Conservation (phyloP, 345 rosid genomes). For the Arabidopsis arenosa region DNA sequence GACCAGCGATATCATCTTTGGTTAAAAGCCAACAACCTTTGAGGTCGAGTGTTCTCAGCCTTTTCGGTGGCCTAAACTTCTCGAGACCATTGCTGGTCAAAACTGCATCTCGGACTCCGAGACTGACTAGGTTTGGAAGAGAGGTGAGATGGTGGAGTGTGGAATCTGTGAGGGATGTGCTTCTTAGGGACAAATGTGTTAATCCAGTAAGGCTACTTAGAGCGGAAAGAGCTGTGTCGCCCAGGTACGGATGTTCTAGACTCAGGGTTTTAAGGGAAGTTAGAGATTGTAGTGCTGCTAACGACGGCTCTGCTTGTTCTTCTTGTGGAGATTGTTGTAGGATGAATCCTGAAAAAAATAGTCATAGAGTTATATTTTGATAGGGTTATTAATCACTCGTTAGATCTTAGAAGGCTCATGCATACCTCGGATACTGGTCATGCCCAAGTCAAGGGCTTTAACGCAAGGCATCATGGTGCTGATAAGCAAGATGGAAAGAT, state of each 20-base stretch:
- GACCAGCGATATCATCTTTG: slow-evolving; percentile 51
- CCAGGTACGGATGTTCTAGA: slow-evolving; percentile 69
- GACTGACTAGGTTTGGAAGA: slow-evolving; percentile 61
- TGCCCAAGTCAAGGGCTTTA: slow-evolving; percentile 73
- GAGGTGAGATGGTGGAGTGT: slow-evolving; percentile 62
- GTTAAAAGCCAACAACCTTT: slow-evolving; percentile 94
- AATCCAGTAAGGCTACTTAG: slow-evolving; percentile 56
- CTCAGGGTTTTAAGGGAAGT: slow-evolving; percentile 59
- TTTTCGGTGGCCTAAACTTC: slow-evolving; percentile 59
- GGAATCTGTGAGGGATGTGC: slow-evolving; percentile 70
- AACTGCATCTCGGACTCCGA: slow-evolving; percentile 67
- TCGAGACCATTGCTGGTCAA: slow-evolving; percentile 69
- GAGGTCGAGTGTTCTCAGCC: slow-evolving; percentile 66
- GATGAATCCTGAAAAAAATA: slow-evolving; percentile 59
- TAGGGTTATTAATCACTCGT: background rate
- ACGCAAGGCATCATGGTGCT: slow-evolving; percentile 61
- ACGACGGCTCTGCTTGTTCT: slow-evolving; percentile 45
- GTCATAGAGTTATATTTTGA: slow-evolving; percentile 2
- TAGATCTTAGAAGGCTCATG: slow-evolving; percentile 11
- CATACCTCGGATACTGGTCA: slow-evolving; percentile 72
- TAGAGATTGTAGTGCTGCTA: slow-evolving; percentile 60
- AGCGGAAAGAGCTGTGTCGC: slow-evolving; percentile 62
- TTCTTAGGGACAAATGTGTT: slow-evolving; percentile 62
- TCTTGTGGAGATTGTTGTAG: slow-evolving; percentile 46
- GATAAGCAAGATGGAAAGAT: slow-evolving; percentile 60